A percentile compares a stretch with the other conserved stretches of the same genome.
These are phyloP conservation scores for Mycena crocata DNA, from an alignment of 768 basidiomycete species.

Conservation along the genomic window DNA sequence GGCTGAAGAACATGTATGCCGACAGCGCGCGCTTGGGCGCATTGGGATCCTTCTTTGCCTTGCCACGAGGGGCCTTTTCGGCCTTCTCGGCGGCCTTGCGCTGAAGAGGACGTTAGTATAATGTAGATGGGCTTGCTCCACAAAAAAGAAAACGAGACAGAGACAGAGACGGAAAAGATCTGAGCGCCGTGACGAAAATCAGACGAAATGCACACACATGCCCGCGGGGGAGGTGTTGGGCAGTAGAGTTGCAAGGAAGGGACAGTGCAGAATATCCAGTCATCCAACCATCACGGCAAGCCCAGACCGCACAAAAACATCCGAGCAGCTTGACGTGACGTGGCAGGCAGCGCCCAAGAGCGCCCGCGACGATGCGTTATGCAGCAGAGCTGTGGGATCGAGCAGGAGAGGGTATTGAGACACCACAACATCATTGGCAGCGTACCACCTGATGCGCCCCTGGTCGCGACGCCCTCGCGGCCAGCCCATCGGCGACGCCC, in stretches of 20 bases:
- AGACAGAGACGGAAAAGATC: not conserved
- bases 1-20: slow-evolving; percentile 99
- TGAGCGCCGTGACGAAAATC: slow-evolving; percentile 21
- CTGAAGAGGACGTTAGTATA: slow-evolving; percentile 46
- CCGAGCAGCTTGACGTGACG: slow-evolving; percentile 23
- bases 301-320: not conserved
- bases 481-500: slow-evolving; percentile 6
- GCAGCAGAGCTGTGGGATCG: not conserved
- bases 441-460: slow-evolving; percentile 29
- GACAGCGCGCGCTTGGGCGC: slow-evolving; percentile 94
- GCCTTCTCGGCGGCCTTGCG: slow-evolving; percentile 83
- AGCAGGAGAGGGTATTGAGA: slow-evolving; percentile 12
- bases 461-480: not conserved
- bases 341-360: slow-evolving; percentile 12
- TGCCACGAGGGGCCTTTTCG: slow-evolving; percentile 65
- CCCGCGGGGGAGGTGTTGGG: not conserved
- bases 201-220: not conserved
- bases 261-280: not conserved
- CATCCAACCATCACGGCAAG: not conserved
- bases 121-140: not conserved
- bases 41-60: slow-evolving; percentile 82
- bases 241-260: not conserved
- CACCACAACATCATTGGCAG: slow-evolving; percentile 17
- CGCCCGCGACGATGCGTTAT: not conserved
- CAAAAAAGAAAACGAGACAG: slow-evolving; percentile 5